Base-by-base conservation (phyloP, 176 grass and related monocot genomes). In the Ampelocalamus luodianensis region DNA sequence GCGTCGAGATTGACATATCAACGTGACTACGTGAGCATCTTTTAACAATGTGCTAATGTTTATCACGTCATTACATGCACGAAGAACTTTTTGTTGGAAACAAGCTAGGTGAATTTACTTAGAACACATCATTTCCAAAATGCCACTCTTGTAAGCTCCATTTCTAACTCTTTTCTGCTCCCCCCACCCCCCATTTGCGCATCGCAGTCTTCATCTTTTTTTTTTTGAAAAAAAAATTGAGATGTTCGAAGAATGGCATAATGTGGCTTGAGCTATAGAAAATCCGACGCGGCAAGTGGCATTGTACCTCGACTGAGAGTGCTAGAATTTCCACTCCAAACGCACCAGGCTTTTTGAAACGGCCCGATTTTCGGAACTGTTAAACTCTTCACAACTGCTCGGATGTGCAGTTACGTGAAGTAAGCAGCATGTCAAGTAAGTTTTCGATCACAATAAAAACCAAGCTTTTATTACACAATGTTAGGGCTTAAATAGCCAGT, bases 311-410 rank as follows among this genome's bases (percentile, higher is more conserved):
- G 50, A 23, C 63, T 5, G 29, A 27, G 4, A 7, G 72, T n/a
- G 86, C 64, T 39, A 34, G 85, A 54, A 62, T 79, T 58, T 89
- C 75, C 14, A 60, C 87, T 56, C 37, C 48, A 73, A 84, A 79
- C 81, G 74, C 67, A 24, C 23, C 68, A 87, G n/a, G 42, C 68
- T 65, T 87, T n/a, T n/a, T n/a, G n/a, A n/a, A n/a, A n/a, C n/a
- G n/a, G n/a, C n/a, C n/a, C n/a, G n/a, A n/a, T n/a, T n/a, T n/a
- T n/a, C n/a, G n/a, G n/a, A n/a, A n/a, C n/a, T n/a, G n/a, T n/a
- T n/a, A n/a, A n/a, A n/a, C n/a, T n/a, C n/a, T n/a, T n/a, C n/a
- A n/a, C n/a, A n/a, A n/a, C n/a, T n/a, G n/a, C n/a, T n/a, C n/a
- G n/a, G n/a, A n/a, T n/a, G n/a, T n/a, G n/a, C n/a, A n/a, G n/a